Base-by-base conservation (phyloP, 371 early-diverging fungal species). In the Actinomucor elegans region DNA sequence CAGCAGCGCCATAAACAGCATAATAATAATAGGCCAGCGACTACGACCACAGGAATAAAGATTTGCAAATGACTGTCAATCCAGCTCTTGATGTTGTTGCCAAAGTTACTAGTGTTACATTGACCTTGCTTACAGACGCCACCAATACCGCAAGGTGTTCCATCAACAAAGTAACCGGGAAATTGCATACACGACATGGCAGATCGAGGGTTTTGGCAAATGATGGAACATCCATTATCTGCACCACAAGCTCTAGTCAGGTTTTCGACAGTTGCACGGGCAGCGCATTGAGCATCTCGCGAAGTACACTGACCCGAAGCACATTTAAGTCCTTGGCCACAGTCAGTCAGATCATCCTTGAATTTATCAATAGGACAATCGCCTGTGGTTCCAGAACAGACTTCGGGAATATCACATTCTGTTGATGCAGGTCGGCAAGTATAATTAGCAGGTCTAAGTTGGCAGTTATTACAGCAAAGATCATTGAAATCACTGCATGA, bases 271-370 rank as follows among this genome's bases (percentile, higher is more conserved):
- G 65, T 45, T 10, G 77, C 82, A 29, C 86, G 81, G 20, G 84
- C 81, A 41, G 64, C 56, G 59, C 97, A 96, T 65, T 96, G 96
- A 1, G 71, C 64, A 69, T 93, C 91, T 21, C 93, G 77, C 4
- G 87, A 89, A 21, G 97, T 97, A 67, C 97, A 97, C 47, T 85
- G 66, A 3, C 97, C 97, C 4, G 88, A 86, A 23, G 97, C 94
- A 69, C 97, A 97, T 41, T 81, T 66, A 20, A 85, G 68, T 2
- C 64, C 52, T 33, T 73, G 66, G 14, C 80, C 75, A 58, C 97
- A 96, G 4, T 78, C 47, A 0, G 79, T 78, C 11, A 90, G 88
- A 59, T 97, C 91, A 11, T 71, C 49, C 2, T 90, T 64, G 33
- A 79, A 84, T 1, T 50, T 32, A 65, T 96, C 93, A 7, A 57